phyloP scores from a whole-genome alignment of 2,329 filamentous ascomycete genomes.

The Atkinsonella hypoxylon region DNA sequence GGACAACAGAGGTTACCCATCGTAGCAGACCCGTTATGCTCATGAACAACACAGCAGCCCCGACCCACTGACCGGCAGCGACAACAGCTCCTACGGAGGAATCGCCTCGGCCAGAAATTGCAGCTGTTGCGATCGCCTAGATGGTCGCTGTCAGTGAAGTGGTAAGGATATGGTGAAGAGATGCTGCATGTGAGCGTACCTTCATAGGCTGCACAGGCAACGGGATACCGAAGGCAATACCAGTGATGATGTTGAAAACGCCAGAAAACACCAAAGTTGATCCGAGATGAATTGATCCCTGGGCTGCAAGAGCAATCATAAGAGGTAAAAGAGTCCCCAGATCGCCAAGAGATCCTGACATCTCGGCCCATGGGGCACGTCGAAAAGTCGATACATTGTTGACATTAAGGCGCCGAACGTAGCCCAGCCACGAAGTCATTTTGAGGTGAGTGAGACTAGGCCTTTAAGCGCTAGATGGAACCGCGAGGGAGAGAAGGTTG shows the following conservation, averaged over 20 bases:
- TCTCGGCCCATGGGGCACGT: constrained; percentile 47
- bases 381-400: constrained; percentile 39
- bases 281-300: constrained; percentile 67
- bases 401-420: constrained; percentile 23
- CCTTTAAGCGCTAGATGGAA: not conserved
- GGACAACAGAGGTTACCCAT: constrained; percentile 62
- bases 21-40: constrained; percentile 68
- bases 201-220: constrained; percentile 85
- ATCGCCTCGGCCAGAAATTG: constrained; percentile 57
- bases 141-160: not conserved
- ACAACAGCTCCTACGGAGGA: constrained; percentile 47
- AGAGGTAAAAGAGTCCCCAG: constrained; percentile 82
- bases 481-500: not conserved
- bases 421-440: constrained; percentile 17
- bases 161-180: not conserved
- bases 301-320: constrained; percentile 72
- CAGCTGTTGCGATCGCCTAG: constrained; percentile 76
- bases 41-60: constrained; percentile 59
- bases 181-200: constrained; percentile 19
- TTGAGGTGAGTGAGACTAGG: not conserved
- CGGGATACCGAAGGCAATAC: constrained; percentile 73
- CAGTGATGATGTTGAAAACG: constrained; percentile 74
- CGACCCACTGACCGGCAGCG: constrained; percentile 67
- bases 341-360: constrained; percentile 80
- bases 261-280: constrained; percentile 84